These are phyloP conservation scores for Penicillium pancosmium DNA, from an alignment of 495 filamentous ascomycete species.

Conservation along the genomic window DNA sequence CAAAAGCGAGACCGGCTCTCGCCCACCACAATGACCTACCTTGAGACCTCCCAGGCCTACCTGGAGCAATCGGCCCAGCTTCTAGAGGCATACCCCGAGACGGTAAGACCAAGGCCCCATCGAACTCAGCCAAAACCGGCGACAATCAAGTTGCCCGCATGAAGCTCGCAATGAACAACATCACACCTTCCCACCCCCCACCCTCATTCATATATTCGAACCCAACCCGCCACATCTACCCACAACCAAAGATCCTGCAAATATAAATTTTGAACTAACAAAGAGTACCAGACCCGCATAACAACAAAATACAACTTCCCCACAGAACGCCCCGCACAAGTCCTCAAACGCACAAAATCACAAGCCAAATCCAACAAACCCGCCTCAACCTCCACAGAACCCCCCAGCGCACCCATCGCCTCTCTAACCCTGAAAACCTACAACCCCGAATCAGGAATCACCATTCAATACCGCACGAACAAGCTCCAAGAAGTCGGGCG, in stretches of 20 bases:
- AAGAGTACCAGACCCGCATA: slow-evolving; percentile 65
- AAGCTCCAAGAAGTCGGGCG: slow-evolving; percentile 89
- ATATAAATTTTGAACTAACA: neutral
- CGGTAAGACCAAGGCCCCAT: slow-evolving; percentile 48
- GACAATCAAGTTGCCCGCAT: neutral
- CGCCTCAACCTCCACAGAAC: slow-evolving; percentile 25
- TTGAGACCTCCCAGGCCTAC: slow-evolving; percentile 62
- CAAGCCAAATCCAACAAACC: slow-evolving; percentile 21
- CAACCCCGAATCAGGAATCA: slow-evolving; percentile 77
- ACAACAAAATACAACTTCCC: slow-evolving; percentile 82
- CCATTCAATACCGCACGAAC: slow-evolving; percentile 87
- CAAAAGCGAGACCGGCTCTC: slow-evolving; percentile 24
- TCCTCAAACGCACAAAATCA: slow-evolving; percentile 28
- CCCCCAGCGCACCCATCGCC: slow-evolving; percentile 51
- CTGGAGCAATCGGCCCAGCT: slow-evolving; percentile 65
- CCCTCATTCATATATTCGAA: neutral
- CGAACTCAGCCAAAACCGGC: neutral
- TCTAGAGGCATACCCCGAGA: slow-evolving; percentile 64
- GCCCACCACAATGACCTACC: slow-evolving; percentile 57
- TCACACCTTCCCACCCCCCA: neutral
- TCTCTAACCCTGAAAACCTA: slow-evolving; percentile 85
- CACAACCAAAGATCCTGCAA: neutral
- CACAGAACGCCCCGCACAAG: slow-evolving; percentile 39
- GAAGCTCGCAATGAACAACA: neutral
- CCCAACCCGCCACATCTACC: too few relatives aligned